These are phyloP conservation scores for Cryptococcus sp. DNA, from an alignment of 1,284 basidiomycete species.

Conservation along the genomic window DNA sequence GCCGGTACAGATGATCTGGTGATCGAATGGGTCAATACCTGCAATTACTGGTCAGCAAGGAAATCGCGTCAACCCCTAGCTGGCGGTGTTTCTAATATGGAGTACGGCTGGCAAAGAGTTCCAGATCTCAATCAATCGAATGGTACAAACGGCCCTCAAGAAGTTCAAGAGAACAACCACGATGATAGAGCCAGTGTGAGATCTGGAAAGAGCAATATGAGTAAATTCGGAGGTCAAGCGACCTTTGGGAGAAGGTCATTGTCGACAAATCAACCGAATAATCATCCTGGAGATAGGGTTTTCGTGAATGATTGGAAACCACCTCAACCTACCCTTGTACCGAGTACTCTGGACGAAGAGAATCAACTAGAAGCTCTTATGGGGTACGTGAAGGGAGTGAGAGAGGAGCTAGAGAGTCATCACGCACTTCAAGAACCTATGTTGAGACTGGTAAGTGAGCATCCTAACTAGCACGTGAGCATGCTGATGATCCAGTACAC, in stretches of 20 bases:
- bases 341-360: conserved; percentile 86
- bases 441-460: conserved; percentile 63
- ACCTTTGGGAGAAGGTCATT: conserved; percentile 45
- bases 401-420: conserved; percentile 74
- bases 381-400: conserved; percentile 70
- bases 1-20: conserved; percentile 96
- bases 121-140: conserved; percentile 53
- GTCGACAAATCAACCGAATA: not conserved
- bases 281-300: conserved; percentile 60
- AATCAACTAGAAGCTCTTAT: conserved; percentile 78
- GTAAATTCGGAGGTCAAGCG: conserved; percentile 46
- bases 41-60: conserved; percentile 97
- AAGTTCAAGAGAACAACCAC: conserved; percentile 6
- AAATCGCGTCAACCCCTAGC: conserved; percentile 87
- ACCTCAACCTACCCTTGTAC: conserved; percentile 72
- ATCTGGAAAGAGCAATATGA: conserved; percentile 54
- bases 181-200: conserved; percentile 25
- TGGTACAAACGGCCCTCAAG: not conserved
- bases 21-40: conserved; percentile 95
- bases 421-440: conserved; percentile 80
- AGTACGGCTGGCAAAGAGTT: conserved; percentile 93
- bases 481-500: conserved; percentile 59
- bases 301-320: conserved; percentile 91
- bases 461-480: not conserved
- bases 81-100: conserved; percentile 97